Base-by-base conservation (phyloP, 768 basidiomycete species). In the Pleurotus tuber-regium region DNA sequence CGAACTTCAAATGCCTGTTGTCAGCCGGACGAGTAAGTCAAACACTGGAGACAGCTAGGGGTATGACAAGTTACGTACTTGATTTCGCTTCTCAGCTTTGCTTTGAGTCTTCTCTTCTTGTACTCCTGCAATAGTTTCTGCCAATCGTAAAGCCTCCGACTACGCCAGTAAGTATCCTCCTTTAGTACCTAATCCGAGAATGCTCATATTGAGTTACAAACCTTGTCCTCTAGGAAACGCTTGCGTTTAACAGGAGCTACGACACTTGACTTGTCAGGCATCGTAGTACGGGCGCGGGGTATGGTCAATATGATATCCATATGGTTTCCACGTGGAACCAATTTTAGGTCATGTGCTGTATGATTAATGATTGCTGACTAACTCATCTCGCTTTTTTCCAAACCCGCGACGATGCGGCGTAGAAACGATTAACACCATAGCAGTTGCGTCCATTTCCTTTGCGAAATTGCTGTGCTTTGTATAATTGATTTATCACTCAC, bases 131-230 rank as follows among this genome's bases (percentile, higher is more conserved):
- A 82, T 78, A 30, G 71, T 71, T 53, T 66, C 58, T n/a, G 80
- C 80, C 10, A 82, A 62, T 44, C 63, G 63, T 52, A 78, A 56
- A 4, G 73, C 71, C 54, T 79, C 78, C 80, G 14, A 43, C 21
- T 43, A 28, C 16, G 23, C 10, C 33, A 35, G n/a, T 35, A 35
- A 35, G 33, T 10, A 35, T n/a, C n/a, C 33, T 10, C 33, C 10
- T 35, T 35, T 10, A 35, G 33, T 38, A n/a, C 36, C 36, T 38
- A 19, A n/a, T 38, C 36, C 36, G 36, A 38, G n/a, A n/a, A n/a
- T 9, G 3, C 36, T 38, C 21, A 38, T n/a, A 38, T 24, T 19
- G n/a, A n/a, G 16, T 7, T 24, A n/a, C 9, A 9, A 43, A 28
- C 42, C 18, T 43, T 43, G 21, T 43, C 21, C 12, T 43, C 21